Evolutionary conservation across 139 green algal species (phyloP).

Genomic region (Chlamydomonas incerta): DNA sequence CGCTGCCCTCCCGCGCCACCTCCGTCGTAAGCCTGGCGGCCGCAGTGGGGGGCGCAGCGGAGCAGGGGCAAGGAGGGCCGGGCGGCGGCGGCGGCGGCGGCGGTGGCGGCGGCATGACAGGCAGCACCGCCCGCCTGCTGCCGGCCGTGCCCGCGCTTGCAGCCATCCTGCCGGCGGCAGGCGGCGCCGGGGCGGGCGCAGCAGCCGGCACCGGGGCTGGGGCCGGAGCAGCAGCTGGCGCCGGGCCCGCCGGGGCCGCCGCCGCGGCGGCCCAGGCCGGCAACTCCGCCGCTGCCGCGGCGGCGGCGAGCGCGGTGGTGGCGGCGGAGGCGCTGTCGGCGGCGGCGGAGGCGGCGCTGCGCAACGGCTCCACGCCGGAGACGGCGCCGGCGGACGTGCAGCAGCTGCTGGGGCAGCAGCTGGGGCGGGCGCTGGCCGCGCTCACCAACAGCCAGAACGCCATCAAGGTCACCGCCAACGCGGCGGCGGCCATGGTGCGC

Average conservation of each 20-base stretch:
- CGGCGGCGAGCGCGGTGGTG: neutral
- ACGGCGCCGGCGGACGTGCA: neutral
- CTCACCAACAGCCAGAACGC: slow-evolving; percentile 24
- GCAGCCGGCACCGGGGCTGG: neutral
- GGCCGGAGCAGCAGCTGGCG: neutral
- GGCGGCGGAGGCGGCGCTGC: neutral
- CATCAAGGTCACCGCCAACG: slow-evolving; percentile 17
- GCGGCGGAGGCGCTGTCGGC: slow-evolving; percentile 1
- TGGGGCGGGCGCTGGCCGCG: neutral
- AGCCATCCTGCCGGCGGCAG: neutral
- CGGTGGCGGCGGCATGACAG: too few relatives aligned
- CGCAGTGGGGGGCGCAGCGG: too few relatives aligned
- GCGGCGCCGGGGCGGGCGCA: neutral
- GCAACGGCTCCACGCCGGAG: neutral
- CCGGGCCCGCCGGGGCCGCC: neutral
- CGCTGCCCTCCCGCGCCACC: neutral
- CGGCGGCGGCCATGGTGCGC: slow-evolving; percentile 5
- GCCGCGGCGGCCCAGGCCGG: neutral
- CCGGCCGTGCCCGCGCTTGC: neutral
- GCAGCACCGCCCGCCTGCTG: neutral
- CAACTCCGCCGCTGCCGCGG: neutral
- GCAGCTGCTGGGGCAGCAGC: neutral
- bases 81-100: too few relatives aligned
- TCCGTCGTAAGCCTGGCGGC: too few relatives aligned
- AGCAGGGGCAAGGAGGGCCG: too few relatives aligned